Percentiles rank a stretch among this genome's conserved stretches.
Evolutionary conservation across 208 protist species (phyloP).

Genomic region (Strigomonas culicis): DNA sequence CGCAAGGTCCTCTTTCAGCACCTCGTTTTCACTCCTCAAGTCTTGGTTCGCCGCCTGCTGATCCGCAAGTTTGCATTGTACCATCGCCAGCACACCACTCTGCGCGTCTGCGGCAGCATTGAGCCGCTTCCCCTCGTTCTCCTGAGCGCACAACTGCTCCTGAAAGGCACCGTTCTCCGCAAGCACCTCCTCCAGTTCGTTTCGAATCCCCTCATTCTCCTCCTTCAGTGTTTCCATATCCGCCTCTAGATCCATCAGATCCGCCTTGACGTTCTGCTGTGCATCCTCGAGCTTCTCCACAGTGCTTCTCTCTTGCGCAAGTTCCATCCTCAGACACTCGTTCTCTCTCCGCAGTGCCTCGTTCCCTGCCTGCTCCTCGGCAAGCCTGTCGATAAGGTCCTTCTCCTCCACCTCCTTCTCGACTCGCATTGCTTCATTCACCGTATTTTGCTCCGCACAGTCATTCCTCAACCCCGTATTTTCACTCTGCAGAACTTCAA

Average conservation of each 20-base stretch:
- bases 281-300: not conserved
- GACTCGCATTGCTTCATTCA: not conserved
- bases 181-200: not conserved
- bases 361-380: not conserved
- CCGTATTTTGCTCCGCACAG: not conserved
- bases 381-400: conserved; percentile 13
- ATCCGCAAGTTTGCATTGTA: no score
- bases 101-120: not conserved
- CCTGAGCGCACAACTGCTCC: not conserved
- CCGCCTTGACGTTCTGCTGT: conserved; percentile 5
- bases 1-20: conserved; percentile 23
- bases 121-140: not conserved
- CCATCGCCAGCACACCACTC: not conserved
- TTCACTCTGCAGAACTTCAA: conserved; percentile 7
- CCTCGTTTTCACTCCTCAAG: conserved; percentile 20
- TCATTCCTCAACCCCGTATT: not conserved
- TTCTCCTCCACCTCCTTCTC: conserved; percentile 11
- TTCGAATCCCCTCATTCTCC: not conserved
- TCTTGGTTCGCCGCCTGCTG: not conserved
- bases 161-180: not conserved
- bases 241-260: not conserved
- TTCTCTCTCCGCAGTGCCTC: not conserved
- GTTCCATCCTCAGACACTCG: not conserved
- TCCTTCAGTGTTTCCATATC: no score
- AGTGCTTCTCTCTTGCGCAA: not conserved